Conservation (phyloP, 208 protist species). For the Leishmania major region DNA sequence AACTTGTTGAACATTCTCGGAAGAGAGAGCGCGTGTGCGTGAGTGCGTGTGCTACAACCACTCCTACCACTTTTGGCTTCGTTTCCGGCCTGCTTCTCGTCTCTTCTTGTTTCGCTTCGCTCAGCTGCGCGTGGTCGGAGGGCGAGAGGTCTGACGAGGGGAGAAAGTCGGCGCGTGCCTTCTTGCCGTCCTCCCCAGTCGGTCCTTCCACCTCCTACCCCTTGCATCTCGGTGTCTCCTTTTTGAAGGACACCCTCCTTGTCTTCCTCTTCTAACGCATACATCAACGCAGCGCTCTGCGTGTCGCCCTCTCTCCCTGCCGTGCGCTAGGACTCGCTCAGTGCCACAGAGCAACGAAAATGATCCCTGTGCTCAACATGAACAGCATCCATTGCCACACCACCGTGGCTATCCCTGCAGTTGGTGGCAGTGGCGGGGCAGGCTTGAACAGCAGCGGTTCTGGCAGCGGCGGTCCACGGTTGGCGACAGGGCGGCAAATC, state of each 20-base stretch:
- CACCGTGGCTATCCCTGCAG: conserved; percentile 2
- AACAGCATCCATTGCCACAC: conserved; percentile 21
- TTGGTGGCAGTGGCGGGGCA: neutral
- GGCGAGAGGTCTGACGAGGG: too few species aligned
- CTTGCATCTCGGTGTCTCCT: neutral
- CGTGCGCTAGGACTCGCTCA: neutral
- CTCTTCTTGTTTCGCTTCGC: too few species aligned
- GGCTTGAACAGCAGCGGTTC: conserved; percentile 13
- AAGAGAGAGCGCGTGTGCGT: too few species aligned
- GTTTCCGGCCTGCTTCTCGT: too few species aligned
- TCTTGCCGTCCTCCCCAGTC: neutral
- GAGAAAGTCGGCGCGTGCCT: neutral
- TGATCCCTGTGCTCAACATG: conserved; percentile 60
- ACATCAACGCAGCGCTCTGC: neutral
- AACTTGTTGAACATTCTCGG: too few species aligned
- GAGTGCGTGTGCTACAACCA: too few species aligned
- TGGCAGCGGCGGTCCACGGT: neutral
- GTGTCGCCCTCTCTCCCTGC: conserved; percentile 1
- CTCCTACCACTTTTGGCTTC: too few species aligned
- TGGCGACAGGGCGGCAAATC: conserved; percentile 15
- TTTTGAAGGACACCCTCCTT: neutral
- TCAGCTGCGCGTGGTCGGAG: too few species aligned
- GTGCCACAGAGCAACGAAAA: neutral
- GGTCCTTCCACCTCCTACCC: neutral
- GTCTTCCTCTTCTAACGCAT: neutral